A percentile compares a stretch with the other conserved stretches of the same genome.
Conservation (phyloP, 1,284 basidiomycete genomes). For the Schizophyllum commune region DNA sequence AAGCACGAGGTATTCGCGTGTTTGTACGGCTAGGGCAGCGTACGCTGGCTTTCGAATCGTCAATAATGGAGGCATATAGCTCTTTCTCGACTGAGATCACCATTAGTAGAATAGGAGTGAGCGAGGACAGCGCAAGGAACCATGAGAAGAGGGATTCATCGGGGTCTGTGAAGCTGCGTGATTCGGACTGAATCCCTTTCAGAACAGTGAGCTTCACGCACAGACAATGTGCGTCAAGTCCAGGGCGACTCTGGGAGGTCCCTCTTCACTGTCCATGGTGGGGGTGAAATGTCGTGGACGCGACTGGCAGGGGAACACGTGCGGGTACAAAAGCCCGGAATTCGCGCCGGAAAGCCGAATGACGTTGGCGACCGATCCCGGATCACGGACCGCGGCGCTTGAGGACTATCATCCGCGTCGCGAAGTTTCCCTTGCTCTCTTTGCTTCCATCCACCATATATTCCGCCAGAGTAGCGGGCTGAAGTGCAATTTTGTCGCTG, state of each 20-base stretch:
- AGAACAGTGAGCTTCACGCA: constrained; percentile 22
- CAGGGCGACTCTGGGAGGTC: constrained; percentile 32
- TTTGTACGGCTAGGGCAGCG: constrained; percentile 65
- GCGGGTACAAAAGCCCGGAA: no score
- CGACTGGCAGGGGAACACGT: not conserved
- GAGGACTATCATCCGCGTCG: not conserved
- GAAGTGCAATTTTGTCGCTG: no score
- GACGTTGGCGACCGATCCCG: not conserved
- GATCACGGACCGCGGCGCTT: not conserved
- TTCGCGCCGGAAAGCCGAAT: no score
- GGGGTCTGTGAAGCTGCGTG: constrained; percentile 43
- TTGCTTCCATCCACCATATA: not conserved
- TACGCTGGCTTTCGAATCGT: constrained; percentile 57
- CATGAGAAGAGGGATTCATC: constrained; percentile 55
- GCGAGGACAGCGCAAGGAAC: constrained; percentile 58
- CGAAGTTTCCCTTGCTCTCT: not conserved
- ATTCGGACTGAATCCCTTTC: constrained; percentile 6
- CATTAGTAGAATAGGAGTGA: constrained; percentile 74
- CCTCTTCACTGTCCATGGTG: constrained; percentile 6
- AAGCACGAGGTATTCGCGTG: constrained; percentile 71
- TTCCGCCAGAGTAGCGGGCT: no score
- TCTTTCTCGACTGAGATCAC: constrained; percentile 26
- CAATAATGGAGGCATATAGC: constrained; percentile 1
- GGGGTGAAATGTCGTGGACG: not conserved
- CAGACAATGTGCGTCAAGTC: constrained; percentile 66